Evolutionary conservation across 768 basidiomycete species (phyloP), one percentile per base, ranked within the genome.

Genomic region (Termitomyces sp.): DNA sequence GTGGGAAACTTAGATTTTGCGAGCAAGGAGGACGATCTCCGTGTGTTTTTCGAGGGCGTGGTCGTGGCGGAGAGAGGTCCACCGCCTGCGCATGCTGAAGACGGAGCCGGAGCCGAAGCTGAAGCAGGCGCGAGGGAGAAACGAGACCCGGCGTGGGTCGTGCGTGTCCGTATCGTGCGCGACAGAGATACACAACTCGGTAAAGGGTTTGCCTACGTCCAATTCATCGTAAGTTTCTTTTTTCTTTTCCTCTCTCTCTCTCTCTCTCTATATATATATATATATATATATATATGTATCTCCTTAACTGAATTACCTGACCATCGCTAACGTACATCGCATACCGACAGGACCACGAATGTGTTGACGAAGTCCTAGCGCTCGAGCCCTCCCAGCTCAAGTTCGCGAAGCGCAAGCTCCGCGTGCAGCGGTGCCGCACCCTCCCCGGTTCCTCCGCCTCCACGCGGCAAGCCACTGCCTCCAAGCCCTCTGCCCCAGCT

Each of bases 1-100:
- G 87, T 99, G 2, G 96, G 96, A 5, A 94, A 90, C 64, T 77
- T 99, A 58, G 94, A 97, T 67, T 97, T 97, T 69, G 89, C 86
- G 37, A 85, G 89, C 65, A 89, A 87, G 67, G 97, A 98, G 66
- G 91, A 96, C 68, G 92, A 94, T 66, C 67, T 99, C 44, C 74
- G 97, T 28, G 79, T 77, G 5, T 97, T 92, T 71, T 95, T 97
- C 55, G 95, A 98, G 71, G 81, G 78, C 5, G 68, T 93, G 33
- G 71, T 98, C 18, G 80, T 75, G 41, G 75, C 79, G 1, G 93
- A 94, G 73, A 78, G 83, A 42, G 93, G 93, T 0, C 74, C 78
- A 13, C 82, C 85, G 9, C 70, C 69, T 29, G 61, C 60, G n/a
- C n/a, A n/a, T 6, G 34, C 34, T 2, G 34, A 41, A 18, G n/a